These are phyloP conservation scores for Rutstroemia sp. DNA, from an alignment of 2,329 filamentous ascomycete species.

Conservation along the genomic window DNA sequence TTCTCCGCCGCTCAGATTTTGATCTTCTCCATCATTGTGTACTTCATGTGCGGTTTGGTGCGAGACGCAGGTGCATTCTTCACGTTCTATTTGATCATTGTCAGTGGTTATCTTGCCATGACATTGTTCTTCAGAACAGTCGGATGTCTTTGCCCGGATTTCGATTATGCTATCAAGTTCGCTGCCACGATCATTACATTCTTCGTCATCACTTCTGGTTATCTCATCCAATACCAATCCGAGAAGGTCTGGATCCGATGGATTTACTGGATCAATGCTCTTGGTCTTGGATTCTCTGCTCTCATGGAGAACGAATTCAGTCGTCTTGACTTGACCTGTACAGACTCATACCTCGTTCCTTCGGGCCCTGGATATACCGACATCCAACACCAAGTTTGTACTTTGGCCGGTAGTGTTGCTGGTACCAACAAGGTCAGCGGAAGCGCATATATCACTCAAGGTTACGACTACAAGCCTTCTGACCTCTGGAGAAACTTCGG, in stretches of 20 bases:
- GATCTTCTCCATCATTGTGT: slow-evolving; percentile 67
- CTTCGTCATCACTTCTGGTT: slow-evolving; percentile 76
- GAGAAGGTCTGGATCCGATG: slow-evolving; percentile 72
- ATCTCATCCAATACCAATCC: slow-evolving; percentile 71
- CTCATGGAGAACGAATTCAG: slow-evolving; percentile 87
- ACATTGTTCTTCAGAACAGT: slow-evolving; percentile 71
- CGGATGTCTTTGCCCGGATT: slow-evolving; percentile 69
- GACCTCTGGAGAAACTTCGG: slow-evolving; percentile 56
- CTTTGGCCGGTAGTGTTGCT: slow-evolving; percentile 47
- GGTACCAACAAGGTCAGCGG: slow-evolving; percentile 58
- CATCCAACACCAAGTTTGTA: slow-evolving; percentile 73
- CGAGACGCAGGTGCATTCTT: slow-evolving; percentile 72
- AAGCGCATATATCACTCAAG: slow-evolving; percentile 57
- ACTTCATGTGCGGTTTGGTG: slow-evolving; percentile 67
- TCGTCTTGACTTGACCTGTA: slow-evolving; percentile 61
- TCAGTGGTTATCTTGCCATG: slow-evolving; percentile 64
- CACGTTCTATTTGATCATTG: slow-evolving; percentile 64
- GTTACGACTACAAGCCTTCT: slow-evolving; percentile 49
- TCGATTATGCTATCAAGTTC: slow-evolving; percentile 79
- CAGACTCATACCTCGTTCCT: slow-evolving; percentile 60
- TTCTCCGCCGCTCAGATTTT: slow-evolving; percentile 66
- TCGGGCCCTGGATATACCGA: slow-evolving; percentile 62
- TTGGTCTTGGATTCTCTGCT: slow-evolving; percentile 67
- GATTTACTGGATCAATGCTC: slow-evolving; percentile 71
- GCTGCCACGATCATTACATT: slow-evolving; percentile 72